These are phyloP conservation scores for Pyrenochaeta sp. DNA, from an alignment of 2,329 filamentous ascomycete genomes.

Conservation along the genomic window DNA sequence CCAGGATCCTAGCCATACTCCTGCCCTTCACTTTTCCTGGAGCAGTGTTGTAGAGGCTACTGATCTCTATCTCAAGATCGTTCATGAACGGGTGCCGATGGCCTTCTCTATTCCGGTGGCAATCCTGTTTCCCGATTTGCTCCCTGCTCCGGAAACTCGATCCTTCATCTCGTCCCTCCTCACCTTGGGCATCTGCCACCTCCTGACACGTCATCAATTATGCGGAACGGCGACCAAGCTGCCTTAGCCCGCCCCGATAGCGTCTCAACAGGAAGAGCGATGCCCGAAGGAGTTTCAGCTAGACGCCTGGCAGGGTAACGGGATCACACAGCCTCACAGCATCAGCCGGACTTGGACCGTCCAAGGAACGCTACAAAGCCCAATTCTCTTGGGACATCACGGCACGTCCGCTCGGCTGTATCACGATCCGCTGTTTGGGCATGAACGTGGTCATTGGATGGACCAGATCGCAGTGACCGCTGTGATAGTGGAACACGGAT, in stretches of 20 bases:
- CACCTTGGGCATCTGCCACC: not conserved
- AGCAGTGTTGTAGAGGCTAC: conserved; percentile 11
- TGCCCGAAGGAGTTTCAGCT: too few species aligned
- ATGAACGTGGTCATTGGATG: conserved; percentile 9
- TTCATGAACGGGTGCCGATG: conserved; percentile 2
- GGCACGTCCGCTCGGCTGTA: too few species aligned
- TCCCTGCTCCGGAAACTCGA: not conserved
- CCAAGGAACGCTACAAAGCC: too few species aligned
- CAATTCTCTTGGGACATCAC: too few species aligned
- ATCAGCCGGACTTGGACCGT: too few species aligned
- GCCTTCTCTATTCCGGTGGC: too few species aligned
- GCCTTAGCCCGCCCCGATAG: conserved; percentile 8
- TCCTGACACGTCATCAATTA: conserved; percentile 18
- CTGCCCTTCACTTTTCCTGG: conserved; percentile 5
- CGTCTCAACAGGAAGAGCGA: too few species aligned
- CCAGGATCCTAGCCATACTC: conserved; percentile 7
- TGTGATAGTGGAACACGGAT: conserved; percentile 12
- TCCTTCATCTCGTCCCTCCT: not conserved
- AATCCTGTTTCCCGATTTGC: too few species aligned
- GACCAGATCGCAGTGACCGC: conserved; percentile 6
- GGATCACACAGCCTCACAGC: too few species aligned
- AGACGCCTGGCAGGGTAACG: too few species aligned
- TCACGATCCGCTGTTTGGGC: conserved; percentile 7
- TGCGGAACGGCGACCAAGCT: conserved; percentile 8
- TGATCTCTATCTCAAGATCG: conserved; percentile 1